phyloP scores from a whole-genome alignment of 768 basidiomycete genomes.

The Tulasnella sp. region DNA sequence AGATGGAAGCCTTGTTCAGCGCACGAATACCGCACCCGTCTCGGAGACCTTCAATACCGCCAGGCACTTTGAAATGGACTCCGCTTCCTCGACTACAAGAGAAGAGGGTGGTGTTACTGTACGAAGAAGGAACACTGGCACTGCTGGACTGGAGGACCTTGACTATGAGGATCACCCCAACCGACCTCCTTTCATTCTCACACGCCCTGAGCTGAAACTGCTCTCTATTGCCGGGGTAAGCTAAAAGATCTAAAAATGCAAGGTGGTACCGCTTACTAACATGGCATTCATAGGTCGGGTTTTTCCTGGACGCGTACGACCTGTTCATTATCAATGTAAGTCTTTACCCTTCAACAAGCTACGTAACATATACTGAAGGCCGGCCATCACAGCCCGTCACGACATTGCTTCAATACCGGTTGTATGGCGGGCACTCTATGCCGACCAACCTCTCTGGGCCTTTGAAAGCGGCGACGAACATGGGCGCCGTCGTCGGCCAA shows the following conservation, averaged over 20 bases:
- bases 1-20: no score
- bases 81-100: no score
- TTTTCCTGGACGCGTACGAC: conserved; percentile 10
- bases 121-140: background rate
- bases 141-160: background rate
- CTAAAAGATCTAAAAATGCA: no score
- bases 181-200: background rate
- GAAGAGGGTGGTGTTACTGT: no score
- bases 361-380: background rate
- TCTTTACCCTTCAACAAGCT: background rate
- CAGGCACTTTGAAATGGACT: no score
- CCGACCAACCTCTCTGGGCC: conserved; percentile 49
- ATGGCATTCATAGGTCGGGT: conserved; percentile 31
- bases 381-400: conserved; percentile 1
- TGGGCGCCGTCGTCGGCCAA: conserved; percentile 44
- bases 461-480: conserved; percentile 57
- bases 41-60: no score
- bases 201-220: no score
- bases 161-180: conserved; percentile 16
- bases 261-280: background rate
- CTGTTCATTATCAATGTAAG: conserved; percentile 17
- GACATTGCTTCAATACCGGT: conserved; percentile 39
- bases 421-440: conserved; percentile 42
- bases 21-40: no score
- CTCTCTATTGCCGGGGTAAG: conserved; percentile 18